A percentile compares a stretch with the other conserved stretches of the same genome.
phyloP scores from a whole-genome alignment of 192 early-diverging fungal species.

The Coemansia sp. region DNA sequence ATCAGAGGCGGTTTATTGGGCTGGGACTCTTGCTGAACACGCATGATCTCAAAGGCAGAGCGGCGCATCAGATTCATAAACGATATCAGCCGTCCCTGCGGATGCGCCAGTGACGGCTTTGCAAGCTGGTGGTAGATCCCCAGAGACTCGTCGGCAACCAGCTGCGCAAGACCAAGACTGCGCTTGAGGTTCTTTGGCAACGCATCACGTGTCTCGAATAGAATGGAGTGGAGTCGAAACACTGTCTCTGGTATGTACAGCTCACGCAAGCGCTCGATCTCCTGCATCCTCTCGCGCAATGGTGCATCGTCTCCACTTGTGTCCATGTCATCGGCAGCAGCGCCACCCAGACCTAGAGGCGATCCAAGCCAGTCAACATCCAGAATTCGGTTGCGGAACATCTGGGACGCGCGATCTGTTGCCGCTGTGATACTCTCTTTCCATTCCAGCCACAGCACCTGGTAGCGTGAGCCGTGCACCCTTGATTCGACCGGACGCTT shows the following conservation, averaged over 20 bases:
- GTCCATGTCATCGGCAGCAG: not conserved
- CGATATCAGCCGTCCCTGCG: conserved; percentile 46
- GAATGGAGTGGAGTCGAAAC: conserved; percentile 67
- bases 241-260: conserved; percentile 68
- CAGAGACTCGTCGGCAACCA: conserved; percentile 55
- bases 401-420: conserved; percentile 26
- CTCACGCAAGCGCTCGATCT: conserved; percentile 55
- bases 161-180: conserved; percentile 59
- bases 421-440: conserved; percentile 16
- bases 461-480: conserved; percentile 9
- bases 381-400: conserved; percentile 40
- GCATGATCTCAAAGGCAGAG: conserved; percentile 54
- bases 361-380: conserved; percentile 42
- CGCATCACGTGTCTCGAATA: conserved; percentile 63
- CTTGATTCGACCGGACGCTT: conserved; percentile 25
- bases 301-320: not conserved
- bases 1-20: conserved; percentile 37
- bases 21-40: conserved; percentile 39
- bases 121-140: conserved; percentile 54
- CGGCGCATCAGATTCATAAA: conserved; percentile 56
- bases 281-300: conserved; percentile 22
- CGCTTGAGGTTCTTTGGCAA: conserved; percentile 55
- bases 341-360: conserved; percentile 18
- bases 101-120: conserved; percentile 40
- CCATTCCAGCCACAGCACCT: conserved; percentile 46